Percentiles rank a stretch among this genome's conserved stretches.
phyloP scores from a whole-genome alignment of 164 flowering plant species.

The Cinnamomum micranthum region DNA sequence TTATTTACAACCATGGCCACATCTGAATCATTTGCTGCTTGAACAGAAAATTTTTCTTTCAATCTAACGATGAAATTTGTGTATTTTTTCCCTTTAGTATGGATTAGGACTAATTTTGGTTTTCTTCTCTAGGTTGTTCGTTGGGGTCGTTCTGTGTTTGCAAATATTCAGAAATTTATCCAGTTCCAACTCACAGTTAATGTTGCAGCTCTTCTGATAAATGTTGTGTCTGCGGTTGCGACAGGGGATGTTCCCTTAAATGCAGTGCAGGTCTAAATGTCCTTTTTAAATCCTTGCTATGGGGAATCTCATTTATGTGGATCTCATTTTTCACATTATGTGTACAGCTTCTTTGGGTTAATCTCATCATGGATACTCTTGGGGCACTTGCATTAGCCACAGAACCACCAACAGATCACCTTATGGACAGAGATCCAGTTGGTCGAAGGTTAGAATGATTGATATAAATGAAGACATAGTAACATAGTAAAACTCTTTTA shows the following conservation, averaged over 20 bases:
- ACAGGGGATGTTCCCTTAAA: conserved; percentile 84
- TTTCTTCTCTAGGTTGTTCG: conserved; percentile 65
- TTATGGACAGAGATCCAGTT: conserved; percentile 83
- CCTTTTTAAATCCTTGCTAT: neutral
- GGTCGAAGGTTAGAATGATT: conserved; percentile 64
- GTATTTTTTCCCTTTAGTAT: neutral
- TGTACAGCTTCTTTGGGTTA: conserved; percentile 92
- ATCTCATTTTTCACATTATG: conserved; percentile 2
- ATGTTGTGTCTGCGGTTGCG: conserved; percentile 82
- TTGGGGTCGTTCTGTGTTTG: conserved; percentile 98
- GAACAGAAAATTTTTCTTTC: no score
- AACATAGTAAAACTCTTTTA: neutral
- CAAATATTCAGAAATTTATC: conserved; percentile 93
- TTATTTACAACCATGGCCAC: no score
- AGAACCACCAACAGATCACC: conserved; percentile 94
- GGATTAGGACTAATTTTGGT: neutral
- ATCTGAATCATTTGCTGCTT: no score
- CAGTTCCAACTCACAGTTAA: conserved; percentile 97
- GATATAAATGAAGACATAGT: neutral
- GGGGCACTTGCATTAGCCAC: conserved; percentile 98
- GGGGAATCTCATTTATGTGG: neutral
- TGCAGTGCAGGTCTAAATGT: conserved; percentile 72
- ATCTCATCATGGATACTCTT: conserved; percentile 96
- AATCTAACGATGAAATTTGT: no score
- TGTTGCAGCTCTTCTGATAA: conserved; percentile 88